Evolutionary conservation across 768 basidiomycete genomes (phyloP).

Genomic region (Termitomyces sp.): DNA sequence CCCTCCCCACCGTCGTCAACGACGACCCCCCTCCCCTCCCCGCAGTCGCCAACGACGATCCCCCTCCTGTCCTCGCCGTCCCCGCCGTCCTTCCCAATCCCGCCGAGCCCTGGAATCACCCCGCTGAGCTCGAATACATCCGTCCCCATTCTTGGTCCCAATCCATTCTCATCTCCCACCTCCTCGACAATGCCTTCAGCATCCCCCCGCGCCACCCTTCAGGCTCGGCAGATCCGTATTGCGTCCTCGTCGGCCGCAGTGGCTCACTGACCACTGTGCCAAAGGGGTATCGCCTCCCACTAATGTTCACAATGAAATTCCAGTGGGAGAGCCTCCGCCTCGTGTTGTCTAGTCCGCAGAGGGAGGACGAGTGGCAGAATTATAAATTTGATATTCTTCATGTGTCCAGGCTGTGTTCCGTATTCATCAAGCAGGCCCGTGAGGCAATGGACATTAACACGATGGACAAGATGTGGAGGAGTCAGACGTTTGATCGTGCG

Average conservation of each 20-base stretch:
- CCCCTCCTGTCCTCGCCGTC: neutral
- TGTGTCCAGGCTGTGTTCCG: constrained; percentile 30
- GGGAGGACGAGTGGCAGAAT: constrained; percentile 33
- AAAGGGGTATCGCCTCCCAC: constrained; percentile 33
- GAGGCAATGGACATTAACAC: constrained; percentile 20
- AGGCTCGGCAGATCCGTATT: constrained; percentile 13
- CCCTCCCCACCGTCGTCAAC: neutral
- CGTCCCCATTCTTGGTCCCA: constrained; percentile 25
- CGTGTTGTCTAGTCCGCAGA: constrained; percentile 27
- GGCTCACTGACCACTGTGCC: constrained; percentile 23
- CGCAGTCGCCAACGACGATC: neutral
- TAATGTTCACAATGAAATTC: constrained; percentile 40
- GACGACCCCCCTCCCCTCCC: neutral
- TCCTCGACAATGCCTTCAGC: constrained; percentile 28
- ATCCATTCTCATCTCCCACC: constrained; percentile 25
- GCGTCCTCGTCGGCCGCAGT: constrained; percentile 12
- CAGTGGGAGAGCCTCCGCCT: constrained; percentile 36
- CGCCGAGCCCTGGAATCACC: constrained; percentile 29
- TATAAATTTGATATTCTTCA: constrained; percentile 39
- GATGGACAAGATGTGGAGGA: constrained; percentile 32
- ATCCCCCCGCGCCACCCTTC: constrained; percentile 23
- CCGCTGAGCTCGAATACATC: constrained; percentile 33
- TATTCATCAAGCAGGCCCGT: constrained; percentile 28
- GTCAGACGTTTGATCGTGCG: constrained; percentile 35
- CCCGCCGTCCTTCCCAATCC: neutral